These are phyloP conservation scores for Delonix regia DNA, from an alignment of 306 rosid species.

Conservation along the genomic window DNA sequence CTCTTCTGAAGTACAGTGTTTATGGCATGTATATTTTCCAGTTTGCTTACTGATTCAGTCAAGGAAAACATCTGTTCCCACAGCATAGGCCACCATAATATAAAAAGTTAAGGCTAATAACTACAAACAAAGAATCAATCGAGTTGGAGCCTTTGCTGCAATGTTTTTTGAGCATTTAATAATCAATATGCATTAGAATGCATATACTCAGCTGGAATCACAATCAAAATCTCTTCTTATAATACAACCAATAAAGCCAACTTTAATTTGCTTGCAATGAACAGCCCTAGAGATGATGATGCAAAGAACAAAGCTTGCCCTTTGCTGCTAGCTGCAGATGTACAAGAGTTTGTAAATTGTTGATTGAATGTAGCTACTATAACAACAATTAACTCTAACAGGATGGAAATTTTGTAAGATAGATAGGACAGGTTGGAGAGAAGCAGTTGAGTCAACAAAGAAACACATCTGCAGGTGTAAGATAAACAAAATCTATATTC, in stretches of 20 bases:
- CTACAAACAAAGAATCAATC: conserved; percentile 19
- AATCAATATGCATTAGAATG: background rate
- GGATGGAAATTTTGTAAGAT: background rate
- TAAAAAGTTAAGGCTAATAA: conserved; percentile 27
- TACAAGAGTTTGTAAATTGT: conserved; percentile 9
- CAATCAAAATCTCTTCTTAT: conserved; percentile 27
- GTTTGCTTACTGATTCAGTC: conserved; percentile 40
- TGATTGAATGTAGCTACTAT: conserved; percentile 8
- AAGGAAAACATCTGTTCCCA: conserved; percentile 30
- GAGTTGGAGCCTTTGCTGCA: background rate
- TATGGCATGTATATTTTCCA: conserved; percentile 36
- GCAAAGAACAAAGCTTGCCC: conserved; percentile 20
- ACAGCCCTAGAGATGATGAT: conserved; percentile 28
- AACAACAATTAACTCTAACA: background rate
- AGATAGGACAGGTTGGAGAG: background rate
- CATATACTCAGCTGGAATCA: conserved; percentile 16
- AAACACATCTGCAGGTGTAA: background rate
- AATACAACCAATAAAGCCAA: conserved; percentile 3
- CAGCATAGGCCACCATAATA: conserved; percentile 49
- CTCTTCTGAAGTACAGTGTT: conserved; percentile 29
- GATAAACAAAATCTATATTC: background rate
- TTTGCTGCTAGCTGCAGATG: conserved; percentile 21
- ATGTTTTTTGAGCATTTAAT: background rate
- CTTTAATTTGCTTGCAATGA: background rate
- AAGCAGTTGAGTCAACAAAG: background rate